These are phyloP conservation scores for Paecilomyces niveus DNA, from an alignment of 2,329 filamentous ascomycete genomes.

Conservation along the genomic window DNA sequence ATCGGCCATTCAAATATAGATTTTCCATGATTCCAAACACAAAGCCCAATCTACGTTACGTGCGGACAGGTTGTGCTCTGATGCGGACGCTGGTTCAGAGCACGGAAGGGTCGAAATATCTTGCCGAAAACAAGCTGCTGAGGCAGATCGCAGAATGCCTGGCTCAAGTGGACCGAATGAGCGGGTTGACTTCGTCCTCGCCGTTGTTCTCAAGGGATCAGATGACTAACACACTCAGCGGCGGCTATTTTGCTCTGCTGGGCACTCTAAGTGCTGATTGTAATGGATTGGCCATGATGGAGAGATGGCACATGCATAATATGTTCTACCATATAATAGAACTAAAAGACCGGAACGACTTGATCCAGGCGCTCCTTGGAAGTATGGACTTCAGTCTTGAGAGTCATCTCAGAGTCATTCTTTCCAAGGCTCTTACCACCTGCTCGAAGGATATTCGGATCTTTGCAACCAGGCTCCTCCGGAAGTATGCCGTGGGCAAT, in stretches of 20 bases:
- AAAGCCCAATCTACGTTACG: constrained; percentile 87
- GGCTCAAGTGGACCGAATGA: constrained; percentile 86
- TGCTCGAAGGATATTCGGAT: constrained; percentile 88
- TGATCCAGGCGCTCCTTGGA: constrained; percentile 79
- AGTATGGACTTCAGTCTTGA: constrained; percentile 88
- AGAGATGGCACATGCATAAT: constrained; percentile 96
- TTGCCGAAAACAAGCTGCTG: constrained; percentile 86
- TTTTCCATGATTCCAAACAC: constrained; percentile 89
- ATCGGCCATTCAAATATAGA: constrained; percentile 91
- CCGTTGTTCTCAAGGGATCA: constrained; percentile 85
- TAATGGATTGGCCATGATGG: constrained; percentile 80
- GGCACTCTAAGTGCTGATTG: constrained; percentile 77
- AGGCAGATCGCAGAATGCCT: constrained; percentile 93
- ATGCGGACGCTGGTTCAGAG: constrained; percentile 83
- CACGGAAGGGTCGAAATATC: constrained; percentile 72
- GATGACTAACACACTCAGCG: constrained; percentile 77
- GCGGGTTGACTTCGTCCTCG: constrained; percentile 59
- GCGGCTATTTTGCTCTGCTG: constrained; percentile 89
- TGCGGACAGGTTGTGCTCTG: constrained; percentile 79
- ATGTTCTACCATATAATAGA: constrained; percentile 99
- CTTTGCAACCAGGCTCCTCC: constrained; percentile 75
- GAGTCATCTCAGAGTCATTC: constrained; percentile 82
- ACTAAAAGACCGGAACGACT: constrained; percentile 78
- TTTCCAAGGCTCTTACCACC: constrained; percentile 89
- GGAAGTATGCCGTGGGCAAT: constrained; percentile 70